Percentiles rank a stretch among this genome's conserved stretches.
phyloP scores from a whole-genome alignment of 2,329 filamentous ascomycete species.

The Pseudopyricularia cyperi region DNA sequence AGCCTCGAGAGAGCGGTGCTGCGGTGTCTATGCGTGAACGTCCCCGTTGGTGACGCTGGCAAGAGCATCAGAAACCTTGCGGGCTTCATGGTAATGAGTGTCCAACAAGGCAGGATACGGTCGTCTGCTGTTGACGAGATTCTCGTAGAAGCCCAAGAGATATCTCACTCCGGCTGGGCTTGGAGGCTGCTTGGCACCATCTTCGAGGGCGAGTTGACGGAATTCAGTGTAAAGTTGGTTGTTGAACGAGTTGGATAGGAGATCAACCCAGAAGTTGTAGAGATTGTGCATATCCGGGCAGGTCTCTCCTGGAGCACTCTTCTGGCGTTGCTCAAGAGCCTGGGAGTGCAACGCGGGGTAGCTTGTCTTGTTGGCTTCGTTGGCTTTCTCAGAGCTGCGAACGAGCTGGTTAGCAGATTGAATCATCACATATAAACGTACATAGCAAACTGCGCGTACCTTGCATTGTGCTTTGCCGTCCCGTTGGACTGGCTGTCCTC shows the following conservation, averaged over 20 bases:
- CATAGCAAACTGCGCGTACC: neutral
- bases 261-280: slow-evolving; percentile 65
- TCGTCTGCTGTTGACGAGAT: slow-evolving; percentile 11
- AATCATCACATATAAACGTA: neutral
- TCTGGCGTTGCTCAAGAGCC: slow-evolving; percentile 23
- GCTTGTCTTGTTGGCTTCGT: slow-evolving; percentile 5
- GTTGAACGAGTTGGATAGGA: slow-evolving; percentile 63
- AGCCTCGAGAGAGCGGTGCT: neutral
- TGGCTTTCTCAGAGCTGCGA: slow-evolving; percentile 4
- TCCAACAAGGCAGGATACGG: slow-evolving; percentile 15
- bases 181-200: slow-evolving; percentile 34
- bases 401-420: neutral
- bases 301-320: slow-evolving; percentile 19
- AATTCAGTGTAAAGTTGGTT: slow-evolving; percentile 65
- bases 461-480: neutral
- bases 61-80: slow-evolving; percentile 6
- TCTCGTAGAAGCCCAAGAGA: slow-evolving; percentile 51
- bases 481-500: neutral
- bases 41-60: slow-evolving; percentile 5
- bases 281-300: slow-evolving; percentile 50
- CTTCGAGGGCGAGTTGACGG: slow-evolving; percentile 51
- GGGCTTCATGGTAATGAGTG: slow-evolving; percentile 14
- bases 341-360: slow-evolving; percentile 23
- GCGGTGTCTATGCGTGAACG: slow-evolving; percentile 3
- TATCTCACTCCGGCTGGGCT: slow-evolving; percentile 43